A percentile compares a stretch with the other conserved stretches of the same genome.
phyloP scores from a whole-genome alignment of 371 early-diverging fungal species.

The Mortierella sp. region DNA sequence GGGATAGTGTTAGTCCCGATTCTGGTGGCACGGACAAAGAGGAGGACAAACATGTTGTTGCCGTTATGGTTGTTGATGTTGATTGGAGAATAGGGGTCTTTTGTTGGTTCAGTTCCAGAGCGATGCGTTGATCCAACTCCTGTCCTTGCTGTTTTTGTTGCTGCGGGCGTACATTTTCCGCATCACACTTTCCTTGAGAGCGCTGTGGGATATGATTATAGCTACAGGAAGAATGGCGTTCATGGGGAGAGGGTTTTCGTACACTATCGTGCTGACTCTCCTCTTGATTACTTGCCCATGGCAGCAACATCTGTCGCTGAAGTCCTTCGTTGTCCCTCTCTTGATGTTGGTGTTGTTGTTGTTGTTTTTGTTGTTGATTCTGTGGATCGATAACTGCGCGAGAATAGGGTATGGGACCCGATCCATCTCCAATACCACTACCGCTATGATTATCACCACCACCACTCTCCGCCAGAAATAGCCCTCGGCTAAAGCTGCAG shows the following conservation, averaged over 20 bases:
- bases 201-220: no score
- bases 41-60: conserved; percentile 11
- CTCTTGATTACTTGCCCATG: no score
- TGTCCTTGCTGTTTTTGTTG: conserved; percentile 8
- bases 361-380: conserved; percentile 4
- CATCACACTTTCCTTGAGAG: no score
- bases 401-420: neutral
- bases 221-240: no score
- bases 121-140: neutral
- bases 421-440: no score
- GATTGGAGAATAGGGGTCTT: conserved; percentile 13
- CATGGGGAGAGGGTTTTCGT: no score
- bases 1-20: neutral
- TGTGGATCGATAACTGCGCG: neutral
- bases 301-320: neutral
- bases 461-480: no score
- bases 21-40: conserved; percentile 18
- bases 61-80: neutral
- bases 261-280: no score
- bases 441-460: no score
- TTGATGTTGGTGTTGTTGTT: conserved; percentile 2
- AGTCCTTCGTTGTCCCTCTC: no score
- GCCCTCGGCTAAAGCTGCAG: conserved; percentile 12
- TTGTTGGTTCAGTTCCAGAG: no score
- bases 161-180: neutral